Evolutionary conservation across 345 rosid genomes (phyloP), one percentile per base, ranked within the genome.

Genomic region (Dipteronia dyeriana): DNA sequence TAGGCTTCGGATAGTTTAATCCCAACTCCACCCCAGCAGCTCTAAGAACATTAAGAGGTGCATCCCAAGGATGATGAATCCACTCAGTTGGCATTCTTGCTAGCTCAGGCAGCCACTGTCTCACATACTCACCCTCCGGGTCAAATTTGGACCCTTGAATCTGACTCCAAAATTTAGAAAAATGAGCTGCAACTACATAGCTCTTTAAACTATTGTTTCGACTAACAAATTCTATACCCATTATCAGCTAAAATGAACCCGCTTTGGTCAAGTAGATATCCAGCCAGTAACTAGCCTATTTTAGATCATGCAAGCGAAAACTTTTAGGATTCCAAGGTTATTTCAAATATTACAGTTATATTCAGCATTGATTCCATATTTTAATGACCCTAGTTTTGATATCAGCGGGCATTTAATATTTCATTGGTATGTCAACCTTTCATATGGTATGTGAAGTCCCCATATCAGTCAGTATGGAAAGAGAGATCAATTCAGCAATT

Each of bases 51-150:
- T 76, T 57, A 26, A 47, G 25, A 29, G 98, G 94, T 17, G 97
- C 97, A 23, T 91, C 97, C 98, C 98, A 91, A 11, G 98, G 97
- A 86, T 91, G 95, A 85, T 91, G 98, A 73, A 93, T 93, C 98
- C 98, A 95, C 68, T 88, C 95, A 1, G 93, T 84, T 6, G 97
- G 98, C 84, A 95, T 80, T 79, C 99, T 90, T 63, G 96, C 91
- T 3, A 95, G 88, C 88, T 93, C 99, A 0, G 99, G 98, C 61
- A 95, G 87, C 99, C 99, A 95, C 39, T 85, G 94, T 79, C 99
- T 85, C 49, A 91, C 89, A 68, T 91, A 93, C 31, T 95, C 97
- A 17, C 99, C 98, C 77, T 95, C 93, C 0, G 97, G 89, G 59
- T 95, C 98, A 45, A 73, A 91, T 74, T 87, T 90, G 17, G 83